These are phyloP conservation scores for Sapria himalayana DNA, from an alignment of 345 rosid genomes.

Conservation along the genomic window DNA sequence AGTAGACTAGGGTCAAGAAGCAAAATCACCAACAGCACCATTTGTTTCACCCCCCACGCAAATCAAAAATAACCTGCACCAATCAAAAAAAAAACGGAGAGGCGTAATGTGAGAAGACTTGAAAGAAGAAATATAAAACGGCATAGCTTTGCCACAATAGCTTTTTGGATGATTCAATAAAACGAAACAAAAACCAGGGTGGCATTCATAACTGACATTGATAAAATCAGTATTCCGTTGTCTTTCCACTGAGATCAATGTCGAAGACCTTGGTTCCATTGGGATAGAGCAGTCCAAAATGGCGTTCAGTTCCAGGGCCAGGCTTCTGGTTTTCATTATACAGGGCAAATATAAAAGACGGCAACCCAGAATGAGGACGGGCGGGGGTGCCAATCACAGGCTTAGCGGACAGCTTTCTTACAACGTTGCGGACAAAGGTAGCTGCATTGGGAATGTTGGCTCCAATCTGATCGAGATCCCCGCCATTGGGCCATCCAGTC, in stretches of 20 bases:
- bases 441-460: slow-evolving; percentile 75
- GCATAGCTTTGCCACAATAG: no score
- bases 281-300: slow-evolving; percentile 65
- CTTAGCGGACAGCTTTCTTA: slow-evolving; percentile 33
- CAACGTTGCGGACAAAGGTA: slow-evolving; percentile 53
- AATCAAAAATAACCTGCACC: no score
- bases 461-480: slow-evolving; percentile 81
- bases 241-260: slow-evolving; percentile 48
- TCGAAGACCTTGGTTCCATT: slow-evolving; percentile 40
- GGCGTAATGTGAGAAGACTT: no score
- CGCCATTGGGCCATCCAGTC: slow-evolving; percentile 95
- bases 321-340: slow-evolving; percentile 78
- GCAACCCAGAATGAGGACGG: slow-evolving; percentile 48
- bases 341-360: slow-evolving; percentile 49
- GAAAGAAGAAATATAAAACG: no score
- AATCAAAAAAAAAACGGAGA: no score
- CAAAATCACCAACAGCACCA: no score
- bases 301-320: slow-evolving; percentile 84
- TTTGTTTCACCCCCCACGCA: no score
- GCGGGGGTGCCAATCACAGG: slow-evolving; percentile 74
- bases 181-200: no score
- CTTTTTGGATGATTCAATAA: no score
- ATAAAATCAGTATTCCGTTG: no score
- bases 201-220: no score
- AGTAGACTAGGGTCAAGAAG: no score